Percentiles rank a stretch among this genome's conserved stretches.
Conservation (phyloP, 2,329 filamentous ascomycete genomes). For the Neofusicoccum kwambonambiense region DNA sequence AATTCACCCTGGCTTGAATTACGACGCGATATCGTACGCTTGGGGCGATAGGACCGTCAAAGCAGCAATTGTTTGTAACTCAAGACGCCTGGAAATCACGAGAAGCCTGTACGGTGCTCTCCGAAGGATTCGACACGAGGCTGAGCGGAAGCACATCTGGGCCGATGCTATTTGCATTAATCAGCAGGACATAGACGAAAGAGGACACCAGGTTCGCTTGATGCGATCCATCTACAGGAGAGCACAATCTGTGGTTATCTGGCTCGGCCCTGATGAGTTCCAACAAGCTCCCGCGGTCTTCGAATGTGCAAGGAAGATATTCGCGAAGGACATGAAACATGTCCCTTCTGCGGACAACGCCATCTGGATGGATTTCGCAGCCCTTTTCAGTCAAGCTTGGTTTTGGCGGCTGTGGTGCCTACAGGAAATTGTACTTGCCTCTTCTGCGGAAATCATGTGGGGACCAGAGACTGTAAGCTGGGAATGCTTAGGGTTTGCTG, state of each 20-base stretch:
- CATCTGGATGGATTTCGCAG: neutral
- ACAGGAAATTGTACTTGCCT: conserved; percentile 1
- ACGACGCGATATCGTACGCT: conserved; percentile 21
- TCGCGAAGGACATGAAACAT: neutral
- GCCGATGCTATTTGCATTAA: conserved; percentile 22
- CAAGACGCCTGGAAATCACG: neutral
- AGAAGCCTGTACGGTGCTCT: conserved; percentile 10
- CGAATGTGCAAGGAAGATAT: neutral
- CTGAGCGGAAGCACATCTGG: conserved; percentile 14
- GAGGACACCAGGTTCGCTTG: conserved; percentile 18
- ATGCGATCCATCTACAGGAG: conserved; percentile 19
- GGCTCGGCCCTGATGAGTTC: conserved; percentile 7
- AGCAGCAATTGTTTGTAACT: neutral
- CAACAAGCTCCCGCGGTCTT: neutral
- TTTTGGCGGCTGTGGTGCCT: conserved; percentile 12
- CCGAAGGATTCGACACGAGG: conserved; percentile 4
- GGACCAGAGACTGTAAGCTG: neutral
- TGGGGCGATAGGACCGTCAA: conserved; percentile 16
- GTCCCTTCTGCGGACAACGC: neutral
- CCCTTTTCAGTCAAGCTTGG: neutral
- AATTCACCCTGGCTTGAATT: neutral
- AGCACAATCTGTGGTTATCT: conserved; percentile 15
- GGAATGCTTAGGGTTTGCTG: conserved; percentile 1
- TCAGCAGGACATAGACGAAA: conserved; percentile 17
- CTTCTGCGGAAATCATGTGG: conserved; percentile 1